phyloP scores from a whole-genome alignment of 768 basidiomycete species.

The Fibroporia radiculosa region DNA sequence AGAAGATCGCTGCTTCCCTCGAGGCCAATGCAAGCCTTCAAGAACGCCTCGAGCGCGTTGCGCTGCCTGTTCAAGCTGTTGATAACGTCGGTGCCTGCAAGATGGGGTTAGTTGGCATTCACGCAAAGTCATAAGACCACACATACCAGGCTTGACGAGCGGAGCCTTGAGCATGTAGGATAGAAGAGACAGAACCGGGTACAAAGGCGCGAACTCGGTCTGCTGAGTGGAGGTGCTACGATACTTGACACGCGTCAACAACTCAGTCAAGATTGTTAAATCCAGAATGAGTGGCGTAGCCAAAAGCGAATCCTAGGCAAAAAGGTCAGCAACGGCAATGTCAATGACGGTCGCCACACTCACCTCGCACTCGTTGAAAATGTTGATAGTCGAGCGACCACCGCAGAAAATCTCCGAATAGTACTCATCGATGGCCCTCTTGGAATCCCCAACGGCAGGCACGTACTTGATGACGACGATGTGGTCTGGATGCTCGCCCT shows the following conservation, averaged over 20 bases:
- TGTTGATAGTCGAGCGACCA: conserved; percentile 88
- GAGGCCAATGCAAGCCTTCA: conserved; percentile 89
- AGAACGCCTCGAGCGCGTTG: conserved; percentile 86
- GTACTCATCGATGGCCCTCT: conserved; percentile 99
- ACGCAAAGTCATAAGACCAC: background rate
- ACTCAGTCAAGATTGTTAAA: conserved; percentile 85
- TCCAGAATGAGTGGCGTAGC: conserved; percentile 96
- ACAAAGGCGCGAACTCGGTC: conserved; percentile 72
- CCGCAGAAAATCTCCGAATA: conserved; percentile 98
- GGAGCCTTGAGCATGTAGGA: conserved; percentile 98
- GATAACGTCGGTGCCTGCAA: conserved; percentile 77
- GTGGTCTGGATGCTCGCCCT: conserved; percentile 98
- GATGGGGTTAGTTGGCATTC: conserved; percentile 1
- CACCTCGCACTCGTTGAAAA: conserved; percentile 97
- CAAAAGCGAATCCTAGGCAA: conserved; percentile 75
- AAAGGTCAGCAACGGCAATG: conserved; percentile 8
- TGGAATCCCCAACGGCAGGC: conserved; percentile 93
- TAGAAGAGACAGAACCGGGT: conserved; percentile 87
- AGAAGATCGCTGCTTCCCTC: conserved; percentile 80
- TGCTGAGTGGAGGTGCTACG: conserved; percentile 42
- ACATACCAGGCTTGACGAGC: conserved; percentile 82
- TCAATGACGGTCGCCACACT: conserved; percentile 13
- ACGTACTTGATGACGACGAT: conserved; percentile 97
- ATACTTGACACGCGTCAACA: conserved; percentile 90
- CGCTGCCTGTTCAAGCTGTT: conserved; percentile 95